Conservation (phyloP, 345 rosid genomes). For the Rhodamnia argentea region DNA sequence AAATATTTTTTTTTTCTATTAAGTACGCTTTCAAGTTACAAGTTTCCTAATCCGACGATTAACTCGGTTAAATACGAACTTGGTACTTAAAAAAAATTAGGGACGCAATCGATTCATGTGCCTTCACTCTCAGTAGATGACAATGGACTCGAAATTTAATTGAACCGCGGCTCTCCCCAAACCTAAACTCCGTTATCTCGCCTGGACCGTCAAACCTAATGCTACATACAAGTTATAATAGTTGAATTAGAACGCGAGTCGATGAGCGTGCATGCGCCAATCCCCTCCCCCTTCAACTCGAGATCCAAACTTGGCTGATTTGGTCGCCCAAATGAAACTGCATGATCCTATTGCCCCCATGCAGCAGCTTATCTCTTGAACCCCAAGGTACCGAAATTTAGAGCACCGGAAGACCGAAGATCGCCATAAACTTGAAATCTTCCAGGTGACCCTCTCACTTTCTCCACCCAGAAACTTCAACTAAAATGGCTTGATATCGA, state of each 20-base stretch:
- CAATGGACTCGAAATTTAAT: background rate
- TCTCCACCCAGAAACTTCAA: background rate
- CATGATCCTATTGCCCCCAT: accelerated
- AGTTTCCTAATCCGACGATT: background rate
- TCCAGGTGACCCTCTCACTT: background rate
- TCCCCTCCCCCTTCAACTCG: background rate
- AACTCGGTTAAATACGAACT: background rate
- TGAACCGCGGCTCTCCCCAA: background rate
- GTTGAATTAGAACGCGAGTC: background rate
- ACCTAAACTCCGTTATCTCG: background rate
- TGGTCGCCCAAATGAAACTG: background rate
- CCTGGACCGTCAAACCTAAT: background rate
- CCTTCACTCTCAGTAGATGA: background rate
- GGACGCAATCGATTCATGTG: background rate
- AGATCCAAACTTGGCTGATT: background rate
- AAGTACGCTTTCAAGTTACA: background rate
- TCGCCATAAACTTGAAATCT: background rate
- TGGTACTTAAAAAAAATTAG: background rate
- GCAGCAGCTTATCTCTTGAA: background rate
- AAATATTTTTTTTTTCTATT: background rate
- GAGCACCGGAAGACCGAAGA: background rate
- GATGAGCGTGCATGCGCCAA: accelerated
- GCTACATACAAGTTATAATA: background rate
- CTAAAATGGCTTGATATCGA: background rate
- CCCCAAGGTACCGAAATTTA: background rate